Conservation (phyloP, 2,329 filamentous ascomycete genomes). For the Fusarium proliferatum region DNA sequence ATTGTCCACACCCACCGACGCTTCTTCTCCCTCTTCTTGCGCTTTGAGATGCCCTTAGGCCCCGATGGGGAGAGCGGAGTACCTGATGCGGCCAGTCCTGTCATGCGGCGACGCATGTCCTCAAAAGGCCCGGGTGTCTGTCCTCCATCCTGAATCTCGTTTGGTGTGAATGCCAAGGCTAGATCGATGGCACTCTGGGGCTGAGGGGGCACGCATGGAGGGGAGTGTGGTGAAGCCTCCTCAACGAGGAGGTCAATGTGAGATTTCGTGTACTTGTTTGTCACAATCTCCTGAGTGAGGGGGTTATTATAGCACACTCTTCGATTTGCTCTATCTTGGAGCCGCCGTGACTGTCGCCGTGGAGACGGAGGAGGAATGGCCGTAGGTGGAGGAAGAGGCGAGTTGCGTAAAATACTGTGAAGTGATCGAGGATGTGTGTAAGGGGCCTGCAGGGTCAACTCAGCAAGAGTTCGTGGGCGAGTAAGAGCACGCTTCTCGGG, state of each 20-base stretch:
- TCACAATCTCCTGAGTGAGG: slow-evolving; percentile 71
- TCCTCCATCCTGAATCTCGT: slow-evolving; percentile 69
- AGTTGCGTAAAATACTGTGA: slow-evolving; percentile 74
- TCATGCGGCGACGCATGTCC: slow-evolving; percentile 70
- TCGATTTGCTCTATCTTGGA: slow-evolving; percentile 65
- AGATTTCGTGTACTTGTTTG: slow-evolving; percentile 69
- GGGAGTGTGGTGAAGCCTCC: slow-evolving; percentile 63
- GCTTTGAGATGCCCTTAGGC: slow-evolving; percentile 61
- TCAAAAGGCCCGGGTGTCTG: slow-evolving; percentile 72
- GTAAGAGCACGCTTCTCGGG: slow-evolving; percentile 28
- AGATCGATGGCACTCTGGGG: slow-evolving; percentile 60
- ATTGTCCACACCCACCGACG: slow-evolving; percentile 76
- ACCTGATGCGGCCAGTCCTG: slow-evolving; percentile 55
- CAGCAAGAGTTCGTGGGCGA: slow-evolving; percentile 27
- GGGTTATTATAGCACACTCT: slow-evolving; percentile 72
- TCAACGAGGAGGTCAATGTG: slow-evolving; percentile 72
- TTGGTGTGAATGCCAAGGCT: slow-evolving; percentile 62
- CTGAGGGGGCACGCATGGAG: slow-evolving; percentile 46
- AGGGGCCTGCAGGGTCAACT: slow-evolving; percentile 54
- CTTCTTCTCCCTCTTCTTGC: slow-evolving; percentile 68
- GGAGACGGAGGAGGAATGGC: slow-evolving; percentile 64
- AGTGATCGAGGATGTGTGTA: slow-evolving; percentile 69
- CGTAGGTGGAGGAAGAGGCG: slow-evolving; percentile 66
- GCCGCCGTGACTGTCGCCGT: slow-evolving; percentile 63
- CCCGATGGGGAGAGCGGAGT: slow-evolving; percentile 56